These are phyloP conservation scores for Ustilago sp. DNA, from an alignment of 1,284 basidiomycete species.

Conservation along the genomic window DNA sequence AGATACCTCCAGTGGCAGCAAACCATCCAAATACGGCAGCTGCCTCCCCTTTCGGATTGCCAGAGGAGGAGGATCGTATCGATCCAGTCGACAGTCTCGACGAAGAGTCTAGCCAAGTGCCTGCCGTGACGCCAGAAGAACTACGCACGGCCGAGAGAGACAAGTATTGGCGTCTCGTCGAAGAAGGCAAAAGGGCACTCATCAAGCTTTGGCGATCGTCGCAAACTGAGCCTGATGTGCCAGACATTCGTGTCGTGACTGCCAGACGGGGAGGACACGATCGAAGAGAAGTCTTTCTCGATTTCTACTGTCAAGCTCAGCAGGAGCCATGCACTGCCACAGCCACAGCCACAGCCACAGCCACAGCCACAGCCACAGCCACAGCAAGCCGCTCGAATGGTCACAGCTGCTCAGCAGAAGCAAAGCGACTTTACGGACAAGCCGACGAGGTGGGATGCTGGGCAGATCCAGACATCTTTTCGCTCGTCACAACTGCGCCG, in stretches of 20 bases:
- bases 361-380: too few species aligned
- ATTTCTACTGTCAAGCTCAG: slow-evolving; percentile 45
- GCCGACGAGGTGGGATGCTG: slow-evolving; percentile 33
- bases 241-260: slow-evolving; percentile 39
- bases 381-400: background rate
- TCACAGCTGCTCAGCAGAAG: background rate
- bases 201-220: slow-evolving; percentile 23
- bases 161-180: slow-evolving; percentile 27
- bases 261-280: slow-evolving; percentile 42
- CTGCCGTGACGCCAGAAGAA: slow-evolving; percentile 15
- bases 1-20: slow-evolving; percentile 9
- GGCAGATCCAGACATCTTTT: slow-evolving; percentile 43
- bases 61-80: background rate
- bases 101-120: background rate
- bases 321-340: slow-evolving; percentile 7
- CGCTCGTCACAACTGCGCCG: slow-evolving; percentile 25
- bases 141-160: slow-evolving; percentile 33
- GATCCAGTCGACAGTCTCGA: background rate
- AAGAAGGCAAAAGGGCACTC: slow-evolving; percentile 32
- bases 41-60: background rate
- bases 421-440: background rate
- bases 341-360: background rate
- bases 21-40: background rate
- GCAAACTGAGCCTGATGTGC: background rate
- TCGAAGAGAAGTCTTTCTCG: slow-evolving; percentile 37